Percentiles rank a stretch among this genome's conserved stretches.
Evolutionary conservation across 1,139 yeast species (phyloP).

Genomic region (Meyerozyma elateridarum): DNA sequence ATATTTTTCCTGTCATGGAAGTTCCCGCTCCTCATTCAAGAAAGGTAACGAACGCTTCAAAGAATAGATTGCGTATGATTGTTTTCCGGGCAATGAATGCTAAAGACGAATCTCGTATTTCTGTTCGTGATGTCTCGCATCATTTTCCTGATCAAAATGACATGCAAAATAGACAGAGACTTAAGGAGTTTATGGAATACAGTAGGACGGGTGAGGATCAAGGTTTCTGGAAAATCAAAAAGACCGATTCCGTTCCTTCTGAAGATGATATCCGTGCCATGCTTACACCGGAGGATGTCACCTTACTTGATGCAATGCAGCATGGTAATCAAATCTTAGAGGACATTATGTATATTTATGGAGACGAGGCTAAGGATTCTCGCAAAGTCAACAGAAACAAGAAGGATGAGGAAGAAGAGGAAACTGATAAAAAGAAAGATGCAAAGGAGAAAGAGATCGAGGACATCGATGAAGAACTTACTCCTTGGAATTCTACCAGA

Average conservation of each 20-base stretch:
- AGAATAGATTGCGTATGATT: conserved; percentile 88
- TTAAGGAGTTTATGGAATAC: conserved; percentile 97
- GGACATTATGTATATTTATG: conserved; percentile 57
- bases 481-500: conserved; percentile 91
- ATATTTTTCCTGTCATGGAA: conserved; percentile 87
- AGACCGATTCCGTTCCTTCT: conserved; percentile 59
- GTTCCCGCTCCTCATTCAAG: conserved; percentile 98
- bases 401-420: conserved; percentile 26
- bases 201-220: conserved; percentile 94
- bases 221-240: conserved; percentile 90
- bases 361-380: conserved; percentile 26
- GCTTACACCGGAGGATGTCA: conserved; percentile 89
- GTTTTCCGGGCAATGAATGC: conserved; percentile 84
- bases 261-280: conserved; percentile 79
- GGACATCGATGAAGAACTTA: conserved; percentile 75
- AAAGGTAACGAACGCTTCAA: conserved; percentile 89
- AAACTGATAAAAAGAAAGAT: conserved; percentile 19
- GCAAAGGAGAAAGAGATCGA: conserved; percentile 29
- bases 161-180: conserved; percentile 92
- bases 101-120: conserved; percentile 66
- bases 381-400: conserved; percentile 21
- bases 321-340: conserved; percentile 83
- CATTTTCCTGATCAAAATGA: conserved; percentile 98
- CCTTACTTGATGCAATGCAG: conserved; percentile 87
- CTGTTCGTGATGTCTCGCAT: conserved; percentile 81